Evolutionary conservation across 2,329 filamentous ascomycete species (phyloP).

Genomic region (Pestalotiopsis sp.): DNA sequence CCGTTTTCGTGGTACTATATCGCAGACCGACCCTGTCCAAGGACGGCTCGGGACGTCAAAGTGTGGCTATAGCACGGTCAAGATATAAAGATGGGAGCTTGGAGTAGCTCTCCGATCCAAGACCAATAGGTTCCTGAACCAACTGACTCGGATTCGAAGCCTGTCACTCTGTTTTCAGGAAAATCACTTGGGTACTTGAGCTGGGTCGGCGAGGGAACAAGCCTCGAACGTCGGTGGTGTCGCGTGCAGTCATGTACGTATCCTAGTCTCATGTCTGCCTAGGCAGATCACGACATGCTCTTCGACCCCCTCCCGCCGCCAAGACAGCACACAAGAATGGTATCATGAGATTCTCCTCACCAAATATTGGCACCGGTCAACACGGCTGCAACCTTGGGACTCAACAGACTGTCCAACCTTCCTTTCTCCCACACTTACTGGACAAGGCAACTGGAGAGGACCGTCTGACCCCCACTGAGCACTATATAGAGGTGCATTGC

Average conservation of each 20-base stretch:
- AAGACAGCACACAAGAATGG: not conserved
- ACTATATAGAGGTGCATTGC: not conserved
- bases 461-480: not conserved
- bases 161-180: too few species aligned
- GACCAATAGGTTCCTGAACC: not conserved
- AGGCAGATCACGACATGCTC: not conserved
- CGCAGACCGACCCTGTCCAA: not conserved
- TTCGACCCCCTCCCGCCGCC: not conserved
- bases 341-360: not conserved
- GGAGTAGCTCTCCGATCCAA: not conserved
- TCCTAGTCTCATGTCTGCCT: not conserved
- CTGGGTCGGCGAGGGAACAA: not conserved
- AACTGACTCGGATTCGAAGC: not conserved
- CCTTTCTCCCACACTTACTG: not conserved
- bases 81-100: not conserved
- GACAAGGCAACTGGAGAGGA: not conserved
- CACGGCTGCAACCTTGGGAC: not conserved
- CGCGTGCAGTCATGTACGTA: not conserved
- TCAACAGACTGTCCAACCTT: not conserved
- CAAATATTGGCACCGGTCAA: not conserved
- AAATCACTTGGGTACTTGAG: not conserved
- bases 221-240: not conserved
- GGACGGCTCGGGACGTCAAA: not conserved
- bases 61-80: not conserved
- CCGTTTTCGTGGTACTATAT: not conserved